Evolutionary conservation across 345 rosid species (phyloP), one percentile per base, ranked within the genome.

Genomic region (Aegle marmelos): DNA sequence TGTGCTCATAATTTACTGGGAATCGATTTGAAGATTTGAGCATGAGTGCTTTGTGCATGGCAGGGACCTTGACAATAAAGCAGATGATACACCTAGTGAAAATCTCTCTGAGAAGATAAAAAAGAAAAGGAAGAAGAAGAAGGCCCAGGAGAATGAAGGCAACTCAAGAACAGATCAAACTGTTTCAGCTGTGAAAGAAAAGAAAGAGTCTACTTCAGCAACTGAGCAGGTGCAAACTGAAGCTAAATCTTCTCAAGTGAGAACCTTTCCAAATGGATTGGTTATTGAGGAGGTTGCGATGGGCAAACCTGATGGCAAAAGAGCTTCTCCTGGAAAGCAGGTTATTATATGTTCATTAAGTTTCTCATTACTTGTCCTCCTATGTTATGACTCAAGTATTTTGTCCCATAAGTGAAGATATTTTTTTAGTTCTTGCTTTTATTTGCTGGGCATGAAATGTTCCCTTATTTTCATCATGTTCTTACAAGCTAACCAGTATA

Each of bases 251-350:
- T 91, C 94, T 65, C 90, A 89, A 73, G 83, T 78, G 74, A 89
- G 97, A 82, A 89, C 93, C 68, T 93, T 86, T 80, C 81, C 95
- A 7, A 94, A 94, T 81, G 99, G 99, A 58, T 87, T 97, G 79
- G 86, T 90, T 72, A 88, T 97, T 60, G 93, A 97, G 85, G 97
- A 94, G 84, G 50, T 97, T 74, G 82, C 78, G 72, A 91, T 97
- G 92, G 97, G 99, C 79, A 90, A 87, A 83, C 98, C 99, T 21
- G 90, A 91, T 79, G 97, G 92, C 72, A 94, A 86, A 88, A 91
- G 86, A 82, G 99, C 99, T 80, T 80, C 88, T 70, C 94, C 91
- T 71, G 98, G 98, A 73, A 88, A 85, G 63, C 84, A 82, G 97
- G 99, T 93, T 45, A 37, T 69, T 39, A 65, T 50, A 74, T 57